Evolutionary conservation across 176 grass and related monocot species (phyloP), one percentile per base, ranked within the genome.

Genomic region (Canna indica): DNA sequence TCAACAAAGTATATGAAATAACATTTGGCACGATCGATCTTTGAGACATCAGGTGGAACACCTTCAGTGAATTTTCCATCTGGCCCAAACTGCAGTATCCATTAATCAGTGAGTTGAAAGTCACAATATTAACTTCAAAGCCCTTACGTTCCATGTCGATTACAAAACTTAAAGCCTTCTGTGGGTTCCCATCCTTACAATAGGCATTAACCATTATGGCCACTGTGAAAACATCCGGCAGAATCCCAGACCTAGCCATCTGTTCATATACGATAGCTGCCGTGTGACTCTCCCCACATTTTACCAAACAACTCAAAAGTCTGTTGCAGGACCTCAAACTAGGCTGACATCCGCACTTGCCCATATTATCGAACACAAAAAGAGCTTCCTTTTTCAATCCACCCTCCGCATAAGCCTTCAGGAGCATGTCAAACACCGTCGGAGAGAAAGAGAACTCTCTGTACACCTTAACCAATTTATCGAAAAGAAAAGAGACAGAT

Each of bases 281-380:
- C 0, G 77, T 34, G 46, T 71, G n/a, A 26, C 59, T 41, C 65
- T 91, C 84, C 35, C 79, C 93, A 50, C 25, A 29, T 50, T 83
- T 85, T 0, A 91, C 86, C n/a, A 97, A 68, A 29, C 67, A 66
- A 62, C 83, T 91, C 38, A 97, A 85, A 32, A 97, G 59, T 72
- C 82, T 75, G 36, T 97, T 97, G 69, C 88, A 97, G 62, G 93
- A 90, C 29, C 82, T 85, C 58, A 83, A 67, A 77, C 79, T 90
- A 36, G 86, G 80, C 32, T 77, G 79, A 75, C 81, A 90, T 65
- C 93, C 93, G 3, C 77, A 47, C 46, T 67, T 91, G 4, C 50
- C 69, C 93, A 97, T 92, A 83, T 89, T 85, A 54, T 97, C 93
- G 69, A 97, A 84, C 59, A 97, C 86, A 28, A 81, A 75, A 71